Evolutionary conservation across 2,329 filamentous ascomycete species (phyloP).

Genomic region (Colletotrichum lupini): DNA sequence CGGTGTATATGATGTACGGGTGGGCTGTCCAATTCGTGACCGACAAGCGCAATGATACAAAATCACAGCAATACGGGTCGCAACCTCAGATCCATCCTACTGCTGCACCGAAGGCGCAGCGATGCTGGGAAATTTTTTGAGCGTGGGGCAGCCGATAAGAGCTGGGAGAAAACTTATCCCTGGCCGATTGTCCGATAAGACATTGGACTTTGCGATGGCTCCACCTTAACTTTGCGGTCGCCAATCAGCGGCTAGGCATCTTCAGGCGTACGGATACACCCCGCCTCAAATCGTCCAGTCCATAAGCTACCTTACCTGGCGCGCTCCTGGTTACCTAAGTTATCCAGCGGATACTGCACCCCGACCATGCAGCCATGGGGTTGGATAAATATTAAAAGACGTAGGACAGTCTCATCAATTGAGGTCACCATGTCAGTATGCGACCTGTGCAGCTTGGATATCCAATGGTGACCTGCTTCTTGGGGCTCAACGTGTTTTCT

Average conservation of each 20-base stretch:
- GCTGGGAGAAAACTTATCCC: conserved; percentile 36
- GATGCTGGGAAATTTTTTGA: conserved; percentile 34
- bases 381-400: conserved; percentile 3
- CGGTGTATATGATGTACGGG: neutral
- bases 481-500: neutral
- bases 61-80: neutral
- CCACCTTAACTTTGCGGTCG: neutral
- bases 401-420: neutral
- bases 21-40: conserved; percentile 4
- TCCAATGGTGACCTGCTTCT: neutral
- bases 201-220: too few relatives aligned
- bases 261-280: neutral
- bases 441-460: neutral
- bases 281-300: too few relatives aligned
- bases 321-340: too few relatives aligned
- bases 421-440: neutral
- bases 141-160: conserved; percentile 32
- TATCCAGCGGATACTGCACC: neutral
- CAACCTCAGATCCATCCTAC: neutral
- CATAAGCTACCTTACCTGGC: too few relatives aligned
- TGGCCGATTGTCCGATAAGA: conserved; percentile 33
- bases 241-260: neutral
- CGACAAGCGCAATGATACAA: conserved; percentile 4
- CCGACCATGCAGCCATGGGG: neutral
- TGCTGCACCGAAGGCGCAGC: neutral